Evolutionary conservation across 371 early-diverging fungal species (phyloP).

Genomic region (Entomophthora muscae): DNA sequence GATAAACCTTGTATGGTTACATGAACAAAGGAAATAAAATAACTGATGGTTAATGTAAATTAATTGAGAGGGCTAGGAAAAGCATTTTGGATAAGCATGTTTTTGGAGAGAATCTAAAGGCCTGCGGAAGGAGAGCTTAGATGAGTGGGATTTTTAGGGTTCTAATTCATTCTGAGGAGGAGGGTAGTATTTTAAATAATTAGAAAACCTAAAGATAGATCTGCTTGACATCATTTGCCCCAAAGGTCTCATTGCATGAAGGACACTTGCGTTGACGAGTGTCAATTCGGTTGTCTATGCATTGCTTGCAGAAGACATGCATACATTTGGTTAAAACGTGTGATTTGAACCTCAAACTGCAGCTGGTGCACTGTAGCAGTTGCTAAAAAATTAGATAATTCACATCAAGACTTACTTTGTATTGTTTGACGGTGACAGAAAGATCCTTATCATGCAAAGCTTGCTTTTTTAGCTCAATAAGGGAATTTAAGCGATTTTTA

Average conservation of each 20-base stretch:
- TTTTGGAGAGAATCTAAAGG: too few relatives aligned
- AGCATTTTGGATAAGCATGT: too few relatives aligned
- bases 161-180: too few relatives aligned
- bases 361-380: slow-evolving; percentile 75
- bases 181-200: too few relatives aligned
- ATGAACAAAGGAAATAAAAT: too few relatives aligned
- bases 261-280: slow-evolving; percentile 97
- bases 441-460: slow-evolving; percentile 17
- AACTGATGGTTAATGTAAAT: too few relatives aligned
- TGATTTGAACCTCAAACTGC: slow-evolving; percentile 66
- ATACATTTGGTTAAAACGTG: slow-evolving; percentile 74
- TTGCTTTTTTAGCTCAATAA: background rate
- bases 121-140: too few relatives aligned
- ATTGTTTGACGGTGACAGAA: slow-evolving; percentile 18
- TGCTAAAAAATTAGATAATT: slow-evolving; percentile 22
- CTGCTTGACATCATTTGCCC: slow-evolving; percentile 72
- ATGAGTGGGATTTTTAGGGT: too few relatives aligned
- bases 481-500: background rate
- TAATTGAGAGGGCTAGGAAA: too few relatives aligned
- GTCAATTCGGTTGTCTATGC: slow-evolving; percentile 77
- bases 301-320: slow-evolving; percentile 94
- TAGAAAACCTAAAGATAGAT: slow-evolving; percentile 54
- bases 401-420: slow-evolving; percentile 21
- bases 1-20: too few relatives aligned
- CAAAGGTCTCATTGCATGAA: slow-evolving; percentile 84